These are phyloP conservation scores for Torulaspora franciscae DNA, from an alignment of 805 yeast species.

Conservation along the genomic window DNA sequence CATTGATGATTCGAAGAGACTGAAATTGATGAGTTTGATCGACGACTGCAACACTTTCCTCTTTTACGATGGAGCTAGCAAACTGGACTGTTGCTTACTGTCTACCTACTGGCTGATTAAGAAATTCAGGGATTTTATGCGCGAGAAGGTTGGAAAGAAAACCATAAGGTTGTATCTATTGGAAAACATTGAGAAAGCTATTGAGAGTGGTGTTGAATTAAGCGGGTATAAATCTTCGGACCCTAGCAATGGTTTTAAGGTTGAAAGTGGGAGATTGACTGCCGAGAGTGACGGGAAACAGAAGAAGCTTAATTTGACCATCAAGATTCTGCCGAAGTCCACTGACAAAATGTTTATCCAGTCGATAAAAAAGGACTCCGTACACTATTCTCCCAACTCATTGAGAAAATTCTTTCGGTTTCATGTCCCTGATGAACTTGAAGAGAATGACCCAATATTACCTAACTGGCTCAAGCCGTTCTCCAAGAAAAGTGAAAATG, in stretches of 20 bases:
- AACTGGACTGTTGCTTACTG: slow-evolving; percentile 19
- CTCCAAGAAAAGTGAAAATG: slow-evolving; percentile 18
- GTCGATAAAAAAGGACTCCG: slow-evolving; percentile 32
- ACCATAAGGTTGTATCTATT: slow-evolving; percentile 8
- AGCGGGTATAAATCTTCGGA: not conserved
- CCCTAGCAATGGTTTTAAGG: not conserved
- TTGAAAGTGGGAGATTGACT: not conserved
- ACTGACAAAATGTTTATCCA: slow-evolving; percentile 26
- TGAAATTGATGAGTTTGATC: slow-evolving; percentile 19
- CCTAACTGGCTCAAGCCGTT: slow-evolving; percentile 35
- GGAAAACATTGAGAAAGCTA: slow-evolving; percentile 10
- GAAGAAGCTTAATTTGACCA: slow-evolving; percentile 19
- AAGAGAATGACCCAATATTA: slow-evolving; percentile 17
- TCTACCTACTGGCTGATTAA: slow-evolving; percentile 25
- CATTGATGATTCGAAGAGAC: slow-evolving; percentile 19
- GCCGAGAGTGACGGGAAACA: not conserved
- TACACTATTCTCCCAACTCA: slow-evolving; percentile 35
- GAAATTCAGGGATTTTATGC: slow-evolving; percentile 20
- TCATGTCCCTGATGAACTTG: slow-evolving; percentile 25
- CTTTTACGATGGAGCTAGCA: slow-evolving; percentile 29
- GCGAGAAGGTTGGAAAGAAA: slow-evolving; percentile 9
- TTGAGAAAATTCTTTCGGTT: slow-evolving; percentile 30
- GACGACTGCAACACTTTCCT: slow-evolving; percentile 18
- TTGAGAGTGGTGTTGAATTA: not conserved
- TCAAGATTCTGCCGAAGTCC: slow-evolving; percentile 20